Percentiles rank a stretch among this genome's conserved stretches.
These are phyloP conservation scores for Apophysomyces sp. DNA, from an alignment of 371 early-diverging fungal species.

Conservation along the genomic window DNA sequence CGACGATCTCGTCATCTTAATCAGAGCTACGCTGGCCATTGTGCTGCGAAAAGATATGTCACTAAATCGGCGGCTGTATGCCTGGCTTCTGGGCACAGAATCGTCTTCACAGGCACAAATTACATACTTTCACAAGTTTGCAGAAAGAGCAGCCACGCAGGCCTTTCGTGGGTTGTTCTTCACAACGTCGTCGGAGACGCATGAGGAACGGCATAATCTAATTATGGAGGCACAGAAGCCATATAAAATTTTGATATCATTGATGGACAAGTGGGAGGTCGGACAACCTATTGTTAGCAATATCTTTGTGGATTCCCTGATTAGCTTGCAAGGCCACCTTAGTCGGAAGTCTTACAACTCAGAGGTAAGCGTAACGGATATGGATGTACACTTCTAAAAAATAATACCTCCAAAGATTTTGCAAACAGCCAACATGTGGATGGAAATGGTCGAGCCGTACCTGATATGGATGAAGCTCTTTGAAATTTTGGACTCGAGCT, in stretches of 20 bases:
- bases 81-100: constrained; percentile 77
- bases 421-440: constrained; percentile 84
- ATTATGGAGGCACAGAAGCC: constrained; percentile 66
- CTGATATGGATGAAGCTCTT: constrained; percentile 78
- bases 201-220: constrained; percentile 14
- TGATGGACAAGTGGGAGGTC: constrained; percentile 87
- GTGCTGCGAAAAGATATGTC: constrained; percentile 94
- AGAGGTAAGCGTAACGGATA: constrained; percentile 35
- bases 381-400: background rate
- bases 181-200: constrained; percentile 17
- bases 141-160: constrained; percentile 40
- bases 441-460: constrained; percentile 85
- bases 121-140: constrained; percentile 34
- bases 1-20: constrained; percentile 64
- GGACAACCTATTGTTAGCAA: constrained; percentile 74
- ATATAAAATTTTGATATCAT: constrained; percentile 77
- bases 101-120: constrained; percentile 29
- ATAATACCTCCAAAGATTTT: constrained; percentile 43
- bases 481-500: constrained; percentile 47
- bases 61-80: constrained; percentile 85
- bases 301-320: constrained; percentile 71
- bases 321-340: constrained; percentile 58
- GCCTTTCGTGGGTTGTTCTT: constrained; percentile 59
- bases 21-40: constrained; percentile 72
- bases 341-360: constrained; percentile 29